These are phyloP conservation scores for Discostella stelligera DNA, from an alignment of 352 stramenopile species.

Conservation along the genomic window DNA sequence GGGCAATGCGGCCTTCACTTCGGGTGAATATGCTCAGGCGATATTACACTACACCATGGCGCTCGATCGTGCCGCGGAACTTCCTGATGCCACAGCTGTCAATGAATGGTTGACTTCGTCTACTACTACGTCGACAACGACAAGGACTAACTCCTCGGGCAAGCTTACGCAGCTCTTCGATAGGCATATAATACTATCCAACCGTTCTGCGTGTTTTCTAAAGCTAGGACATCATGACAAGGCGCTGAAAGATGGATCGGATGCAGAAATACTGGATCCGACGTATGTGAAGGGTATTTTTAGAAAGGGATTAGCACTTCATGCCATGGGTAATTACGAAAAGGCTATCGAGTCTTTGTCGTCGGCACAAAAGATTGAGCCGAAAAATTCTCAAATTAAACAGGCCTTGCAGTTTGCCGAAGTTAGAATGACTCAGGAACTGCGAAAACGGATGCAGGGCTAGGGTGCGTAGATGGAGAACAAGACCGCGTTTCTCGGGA, in stretches of 20 bases:
- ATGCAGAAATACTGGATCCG: slow-evolving; percentile 65
- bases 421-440: slow-evolving; percentile 80
- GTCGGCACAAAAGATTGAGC: slow-evolving; percentile 79
- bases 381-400: slow-evolving; percentile 86
- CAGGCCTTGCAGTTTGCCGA: slow-evolving; percentile 84
- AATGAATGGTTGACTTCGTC: slow-evolving; percentile 19
- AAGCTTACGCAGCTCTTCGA: slow-evolving; percentile 56
- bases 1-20: slow-evolving; percentile 82
- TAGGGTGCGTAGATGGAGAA: background rate
- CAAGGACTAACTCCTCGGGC: background rate
- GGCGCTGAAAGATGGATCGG: slow-evolving; percentile 70
- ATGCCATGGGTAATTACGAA: slow-evolving; percentile 79
- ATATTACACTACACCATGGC: slow-evolving; percentile 83
- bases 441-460: slow-evolving; percentile 64
- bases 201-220: slow-evolving; percentile 80
- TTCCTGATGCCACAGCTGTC: slow-evolving; percentile 54
- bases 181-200: slow-evolving; percentile 71
- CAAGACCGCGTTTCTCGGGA: background rate
- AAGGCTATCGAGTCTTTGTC: slow-evolving; percentile 75
- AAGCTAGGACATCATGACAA: slow-evolving; percentile 85
- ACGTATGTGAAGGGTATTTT: slow-evolving; percentile 83
- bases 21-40: slow-evolving; percentile 84
- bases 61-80: slow-evolving; percentile 74
- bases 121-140: slow-evolving; percentile 1
- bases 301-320: slow-evolving; percentile 76